phyloP scores from a whole-genome alignment of 2,329 filamentous ascomycete species.

The Fusarium sp. region DNA sequence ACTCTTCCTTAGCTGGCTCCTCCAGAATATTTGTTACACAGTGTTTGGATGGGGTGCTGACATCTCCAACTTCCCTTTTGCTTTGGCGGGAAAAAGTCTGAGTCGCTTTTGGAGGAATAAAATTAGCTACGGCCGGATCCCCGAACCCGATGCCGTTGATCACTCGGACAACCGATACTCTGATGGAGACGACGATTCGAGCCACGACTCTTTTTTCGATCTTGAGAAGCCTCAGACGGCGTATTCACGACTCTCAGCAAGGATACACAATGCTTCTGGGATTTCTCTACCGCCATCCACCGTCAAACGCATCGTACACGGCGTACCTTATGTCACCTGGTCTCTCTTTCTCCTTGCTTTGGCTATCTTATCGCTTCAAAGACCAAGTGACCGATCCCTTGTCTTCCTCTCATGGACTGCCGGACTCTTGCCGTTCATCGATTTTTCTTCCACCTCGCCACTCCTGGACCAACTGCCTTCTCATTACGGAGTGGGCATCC shows the following conservation, averaged over 20 bases:
- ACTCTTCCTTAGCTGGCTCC: slow-evolving; percentile 31
- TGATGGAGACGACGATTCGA: slow-evolving; percentile 3
- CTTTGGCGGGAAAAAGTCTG: slow-evolving; percentile 8
- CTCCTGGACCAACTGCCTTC: slow-evolving; percentile 39
- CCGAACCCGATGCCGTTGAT: slow-evolving; percentile 36
- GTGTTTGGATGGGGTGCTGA: slow-evolving; percentile 34
- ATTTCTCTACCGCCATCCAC: not conserved
- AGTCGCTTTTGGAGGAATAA: not conserved
- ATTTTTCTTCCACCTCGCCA: slow-evolving; percentile 44
- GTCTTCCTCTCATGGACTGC: slow-evolving; percentile 50
- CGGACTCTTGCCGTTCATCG: slow-evolving; percentile 47
- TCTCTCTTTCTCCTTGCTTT: slow-evolving; percentile 22
- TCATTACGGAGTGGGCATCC: slow-evolving; percentile 32
- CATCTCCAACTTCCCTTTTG: slow-evolving; percentile 40
- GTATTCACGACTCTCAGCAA: not conserved
- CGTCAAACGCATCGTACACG: not conserved
- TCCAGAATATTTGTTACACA: slow-evolving; percentile 38
- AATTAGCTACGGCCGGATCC: slow-evolving; percentile 25
- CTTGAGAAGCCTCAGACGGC: not conserved
- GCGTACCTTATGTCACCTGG: not conserved
- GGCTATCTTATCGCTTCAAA: slow-evolving; percentile 28
- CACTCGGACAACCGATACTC: slow-evolving; percentile 3
- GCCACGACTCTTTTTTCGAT: not conserved
- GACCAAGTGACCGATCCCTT: slow-evolving; percentile 46
- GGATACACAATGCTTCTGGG: not conserved